These are phyloP conservation scores for Aspergillus eucalypticola DNA, from an alignment of 2,329 filamentous ascomycete species.

Conservation along the genomic window DNA sequence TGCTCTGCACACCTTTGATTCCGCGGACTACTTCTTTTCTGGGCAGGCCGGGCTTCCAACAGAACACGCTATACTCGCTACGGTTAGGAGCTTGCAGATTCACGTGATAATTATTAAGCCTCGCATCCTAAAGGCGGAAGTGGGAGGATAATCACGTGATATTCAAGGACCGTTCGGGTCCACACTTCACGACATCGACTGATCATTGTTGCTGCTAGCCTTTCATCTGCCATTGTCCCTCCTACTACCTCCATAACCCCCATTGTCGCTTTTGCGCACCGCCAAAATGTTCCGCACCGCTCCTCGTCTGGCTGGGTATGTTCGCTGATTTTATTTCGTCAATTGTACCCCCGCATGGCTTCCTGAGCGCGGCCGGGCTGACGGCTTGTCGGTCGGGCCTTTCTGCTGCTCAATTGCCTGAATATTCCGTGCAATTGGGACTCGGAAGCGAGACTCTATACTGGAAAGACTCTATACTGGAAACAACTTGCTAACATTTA, in stretches of 20 bases:
- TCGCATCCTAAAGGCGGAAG: conserved; percentile 31
- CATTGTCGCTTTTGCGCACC: conserved; percentile 28
- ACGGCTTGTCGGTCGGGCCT: conserved; percentile 17
- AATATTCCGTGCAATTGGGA: neutral
- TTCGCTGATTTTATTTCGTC: conserved; percentile 13
- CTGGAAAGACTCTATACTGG: neutral
- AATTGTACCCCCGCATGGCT: conserved; percentile 3
- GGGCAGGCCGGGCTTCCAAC: conserved; percentile 6
- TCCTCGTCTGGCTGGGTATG: conserved; percentile 47
- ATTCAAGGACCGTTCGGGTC: conserved; percentile 22
- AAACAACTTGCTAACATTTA: conserved; percentile 20
- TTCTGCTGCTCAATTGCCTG: conserved; percentile 21
- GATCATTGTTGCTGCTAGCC: conserved; percentile 20
- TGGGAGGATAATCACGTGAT: conserved; percentile 35
- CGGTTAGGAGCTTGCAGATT: conserved; percentile 16
- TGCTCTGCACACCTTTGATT: conserved; percentile 9
- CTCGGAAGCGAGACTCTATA: conserved; percentile 9
- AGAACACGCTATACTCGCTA: neutral
- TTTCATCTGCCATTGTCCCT: conserved; percentile 30
- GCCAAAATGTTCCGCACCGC: conserved; percentile 46
- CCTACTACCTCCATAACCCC: conserved; percentile 25
- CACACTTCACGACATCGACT: conserved; percentile 33
- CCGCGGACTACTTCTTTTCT: conserved; percentile 14
- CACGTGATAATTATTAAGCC: conserved; percentile 26
- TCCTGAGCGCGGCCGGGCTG: conserved; percentile 17